Percentiles rank a stretch among this genome's conserved stretches.
These are phyloP conservation scores for Diaporthe citri DNA, from an alignment of 2,329 filamentous ascomycete species.

Conservation along the genomic window DNA sequence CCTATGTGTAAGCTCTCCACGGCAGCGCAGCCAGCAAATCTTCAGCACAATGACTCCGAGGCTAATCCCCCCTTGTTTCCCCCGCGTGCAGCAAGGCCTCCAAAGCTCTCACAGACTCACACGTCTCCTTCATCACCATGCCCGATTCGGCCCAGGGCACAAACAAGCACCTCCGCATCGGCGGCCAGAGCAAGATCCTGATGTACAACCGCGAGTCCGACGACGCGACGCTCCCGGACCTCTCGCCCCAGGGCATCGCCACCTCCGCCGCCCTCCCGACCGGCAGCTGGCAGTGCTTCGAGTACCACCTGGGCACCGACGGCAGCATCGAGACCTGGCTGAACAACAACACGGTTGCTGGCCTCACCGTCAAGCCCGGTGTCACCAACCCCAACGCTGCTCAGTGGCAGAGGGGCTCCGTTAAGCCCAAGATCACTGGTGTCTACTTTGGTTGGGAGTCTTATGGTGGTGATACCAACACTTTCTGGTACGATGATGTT, in stretches of 20 bases:
- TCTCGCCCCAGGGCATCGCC: slow-evolving; percentile 70
- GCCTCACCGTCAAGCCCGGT: slow-evolving; percentile 62
- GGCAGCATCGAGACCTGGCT: slow-evolving; percentile 73
- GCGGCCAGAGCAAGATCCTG: slow-evolving; percentile 70
- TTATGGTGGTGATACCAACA: slow-evolving; percentile 71
- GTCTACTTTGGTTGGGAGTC: slow-evolving; percentile 75
- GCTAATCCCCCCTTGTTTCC: not conserved
- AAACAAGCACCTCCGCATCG: slow-evolving; percentile 72
- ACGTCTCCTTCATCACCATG: slow-evolving; percentile 75
- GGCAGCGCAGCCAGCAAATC: too few relatives aligned
- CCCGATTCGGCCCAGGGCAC: slow-evolving; percentile 67
- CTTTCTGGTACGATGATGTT: slow-evolving; percentile 74
- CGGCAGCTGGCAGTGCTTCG: slow-evolving; percentile 69
- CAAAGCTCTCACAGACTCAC: slow-evolving; percentile 68
- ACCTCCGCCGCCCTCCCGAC: slow-evolving; percentile 64
- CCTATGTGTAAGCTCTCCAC: slow-evolving; percentile 63
- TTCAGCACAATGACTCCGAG: not conserved
- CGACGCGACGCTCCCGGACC: slow-evolving; percentile 72
- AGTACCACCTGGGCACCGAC: slow-evolving; percentile 70
- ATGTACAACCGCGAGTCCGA: slow-evolving; percentile 76
- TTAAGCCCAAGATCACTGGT: slow-evolving; percentile 65
- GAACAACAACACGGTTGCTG: slow-evolving; percentile 63
- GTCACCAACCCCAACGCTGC: slow-evolving; percentile 63
- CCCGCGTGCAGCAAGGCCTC: slow-evolving; percentile 62
- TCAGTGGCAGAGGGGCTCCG: slow-evolving; percentile 63